A percentile compares a stretch with the other conserved stretches of the same genome.
These are phyloP conservation scores for Celoporthe dispersa DNA, from an alignment of 2,329 filamentous ascomycete species.

Conservation along the genomic window DNA sequence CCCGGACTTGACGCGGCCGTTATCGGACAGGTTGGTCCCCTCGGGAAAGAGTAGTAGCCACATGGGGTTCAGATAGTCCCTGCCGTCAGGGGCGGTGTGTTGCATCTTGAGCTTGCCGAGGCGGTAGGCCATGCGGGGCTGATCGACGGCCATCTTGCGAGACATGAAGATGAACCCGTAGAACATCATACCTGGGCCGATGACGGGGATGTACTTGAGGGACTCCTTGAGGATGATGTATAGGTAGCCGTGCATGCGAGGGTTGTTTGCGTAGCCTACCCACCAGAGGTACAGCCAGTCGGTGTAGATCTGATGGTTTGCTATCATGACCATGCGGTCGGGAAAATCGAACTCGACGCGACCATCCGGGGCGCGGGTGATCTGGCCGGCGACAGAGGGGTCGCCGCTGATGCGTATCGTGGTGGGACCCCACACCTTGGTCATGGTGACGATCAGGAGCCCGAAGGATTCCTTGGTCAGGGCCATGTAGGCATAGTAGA, in stretches of 20 bases:
- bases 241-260: constrained; percentile 80
- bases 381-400: constrained; percentile 75
- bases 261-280: constrained; percentile 80
- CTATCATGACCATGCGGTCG: constrained; percentile 79
- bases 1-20: constrained; percentile 71
- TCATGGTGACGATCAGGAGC: constrained; percentile 77
- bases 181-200: constrained; percentile 82
- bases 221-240: constrained; percentile 93
- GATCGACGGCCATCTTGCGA: constrained; percentile 84
- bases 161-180: constrained; percentile 91
- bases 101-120: constrained; percentile 69
- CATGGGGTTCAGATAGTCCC: constrained; percentile 73
- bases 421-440: constrained; percentile 86
- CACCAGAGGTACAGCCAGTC: constrained; percentile 95
- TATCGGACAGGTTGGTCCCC: constrained; percentile 78
- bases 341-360: constrained; percentile 79
- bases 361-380: constrained; percentile 71
- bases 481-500: constrained; percentile 86
- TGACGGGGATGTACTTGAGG: constrained; percentile 77
- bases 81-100: constrained; percentile 58
- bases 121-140: constrained; percentile 74
- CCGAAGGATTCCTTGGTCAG: constrained; percentile 86
- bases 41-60: constrained; percentile 90
- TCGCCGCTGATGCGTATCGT: constrained; percentile 83
- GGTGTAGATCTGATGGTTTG: constrained; percentile 90